Conservation (phyloP, 1,139 yeast genomes). For the Zygosaccharomyces pseudobailii region DNA sequence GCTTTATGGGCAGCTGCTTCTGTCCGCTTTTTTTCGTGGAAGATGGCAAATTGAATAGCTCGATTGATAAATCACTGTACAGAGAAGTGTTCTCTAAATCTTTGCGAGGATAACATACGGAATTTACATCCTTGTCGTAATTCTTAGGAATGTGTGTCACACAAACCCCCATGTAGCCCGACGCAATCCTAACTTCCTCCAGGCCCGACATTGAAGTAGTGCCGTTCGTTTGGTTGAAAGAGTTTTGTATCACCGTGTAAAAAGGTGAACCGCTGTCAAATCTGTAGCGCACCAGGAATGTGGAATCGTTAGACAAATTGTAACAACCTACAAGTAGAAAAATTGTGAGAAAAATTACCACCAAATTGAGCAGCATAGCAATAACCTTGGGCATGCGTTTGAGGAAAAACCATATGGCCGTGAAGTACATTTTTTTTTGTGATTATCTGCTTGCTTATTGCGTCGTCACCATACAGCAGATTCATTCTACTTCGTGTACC, state of each 20-base stretch:
- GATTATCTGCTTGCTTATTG: neutral
- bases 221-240: conserved; percentile 18
- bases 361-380: conserved; percentile 24
- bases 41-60: conserved; percentile 22
- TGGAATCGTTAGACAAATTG: conserved; percentile 23
- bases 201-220: conserved; percentile 20
- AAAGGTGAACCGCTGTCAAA: conserved; percentile 28
- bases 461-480: neutral
- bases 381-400: conserved; percentile 30
- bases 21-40: conserved; percentile 6
- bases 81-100: conserved; percentile 20
- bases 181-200: conserved; percentile 24
- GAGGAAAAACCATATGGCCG: conserved; percentile 20
- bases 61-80: conserved; percentile 26
- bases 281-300: conserved; percentile 25
- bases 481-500: neutral
- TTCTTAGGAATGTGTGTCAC: conserved; percentile 27
- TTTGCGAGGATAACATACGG: conserved; percentile 29
- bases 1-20: conserved; percentile 6
- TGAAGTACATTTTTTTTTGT: conserved; percentile 13
- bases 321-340: conserved; percentile 32
- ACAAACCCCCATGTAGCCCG: conserved; percentile 34
- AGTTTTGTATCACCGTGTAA: conserved; percentile 23
- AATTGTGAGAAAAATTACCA: conserved; percentile 27
- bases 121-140: conserved; percentile 10